Evolutionary conservation across 202 grass and related monocot genomes (phyloP), one percentile per base, ranked within the genome.

Genomic region (Hordeum pubiflorum): DNA sequence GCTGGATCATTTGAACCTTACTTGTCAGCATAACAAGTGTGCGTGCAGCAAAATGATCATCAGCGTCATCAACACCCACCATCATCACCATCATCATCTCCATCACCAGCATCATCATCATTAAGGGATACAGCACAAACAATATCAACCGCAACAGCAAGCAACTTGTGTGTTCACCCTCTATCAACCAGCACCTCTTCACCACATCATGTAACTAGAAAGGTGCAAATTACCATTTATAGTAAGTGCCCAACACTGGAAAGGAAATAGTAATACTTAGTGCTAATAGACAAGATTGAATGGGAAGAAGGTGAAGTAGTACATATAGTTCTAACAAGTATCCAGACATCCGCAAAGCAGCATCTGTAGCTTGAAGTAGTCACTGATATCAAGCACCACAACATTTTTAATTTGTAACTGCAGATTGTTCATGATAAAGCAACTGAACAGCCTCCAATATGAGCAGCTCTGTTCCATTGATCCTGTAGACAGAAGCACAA

Each of bases 181-280:
- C 82, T 79, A 89, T 89, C 87, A 89, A 69, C 83, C 79, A 86
- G 74, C 83, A 86, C 62, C 80, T 79, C 83, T 79, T 79, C 87
- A 81, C 72, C 81, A 80, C 87, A 89, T 66, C 87, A 89, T 86
- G 75, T 75, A 89, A 86, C 87, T 89, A 89, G 79, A 89, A 89
- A 89, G 67, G 83, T 82, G 79, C 83, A 89, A 66, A 69, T 82
- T 69, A 83, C 68, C 60, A 89, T 82, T 52, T 79, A 74, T 75
- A 82, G 74, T 86, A 82, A 89, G 83, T 82, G 74, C 40, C 11
- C n/a, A 83, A 33, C 60, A 79, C 83, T 67, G 75, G 66, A 54
- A 82, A 74, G 27, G 39, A 23, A 65, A 67, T 59, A 15, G 50
- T 79, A 79, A 61, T 82, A 86, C 10, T 38, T 29, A 79, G 65